Base-by-base conservation (phyloP, 495 filamentous ascomycete species). In the Penicillium atrosanguineum region DNA sequence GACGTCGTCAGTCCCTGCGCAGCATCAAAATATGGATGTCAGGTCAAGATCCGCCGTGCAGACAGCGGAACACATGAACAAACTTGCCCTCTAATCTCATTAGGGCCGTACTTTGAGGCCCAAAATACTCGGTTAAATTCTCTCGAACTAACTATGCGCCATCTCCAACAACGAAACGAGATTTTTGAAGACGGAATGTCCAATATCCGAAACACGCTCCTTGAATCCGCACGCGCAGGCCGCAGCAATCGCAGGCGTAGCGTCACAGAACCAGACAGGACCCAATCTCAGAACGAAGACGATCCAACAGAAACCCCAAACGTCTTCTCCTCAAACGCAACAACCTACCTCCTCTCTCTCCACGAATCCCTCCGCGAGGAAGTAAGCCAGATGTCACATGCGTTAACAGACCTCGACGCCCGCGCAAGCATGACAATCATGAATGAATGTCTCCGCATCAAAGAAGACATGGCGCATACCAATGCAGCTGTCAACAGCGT, bases 291-390 rank as follows among this genome's bases (percentile, higher is more conserved):
- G 9, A 52, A 58, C 5, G 44, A 61, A 12, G n/a, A 67, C 7
- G 64, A 67, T 19, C 38, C 44, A 11, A 31, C 46, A 28, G 59
- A 62, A 7, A 29, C 56, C 16, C 66, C 70, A 15, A 63, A 60
- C 41, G 43, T 61, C 6, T 65, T 62, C 39, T 63, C 70, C 16
- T 68, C 74, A 8, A 72, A 69, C 38, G 65, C 71, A 36, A 75
- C 79, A 2, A 79, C 83, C 26, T 85, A 87, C 55, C 74, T 89
- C 0, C 77, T 89, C 16, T 83, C 80, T 7, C 79, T 87, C 20
- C 85, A 87, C 50, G 86, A 89, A 52, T 83, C 83, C 41, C 78
- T 89, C 18, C 80, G 86, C 1, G 77, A 83, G 21, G 86, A 89
- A 58, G 76, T 89, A 39, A 71, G 67, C 21, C 78, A 83, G 40